These are phyloP conservation scores for Eimeria necatrix DNA, from an alignment of 169 alveolate genomes.

Conservation along the genomic window DNA sequence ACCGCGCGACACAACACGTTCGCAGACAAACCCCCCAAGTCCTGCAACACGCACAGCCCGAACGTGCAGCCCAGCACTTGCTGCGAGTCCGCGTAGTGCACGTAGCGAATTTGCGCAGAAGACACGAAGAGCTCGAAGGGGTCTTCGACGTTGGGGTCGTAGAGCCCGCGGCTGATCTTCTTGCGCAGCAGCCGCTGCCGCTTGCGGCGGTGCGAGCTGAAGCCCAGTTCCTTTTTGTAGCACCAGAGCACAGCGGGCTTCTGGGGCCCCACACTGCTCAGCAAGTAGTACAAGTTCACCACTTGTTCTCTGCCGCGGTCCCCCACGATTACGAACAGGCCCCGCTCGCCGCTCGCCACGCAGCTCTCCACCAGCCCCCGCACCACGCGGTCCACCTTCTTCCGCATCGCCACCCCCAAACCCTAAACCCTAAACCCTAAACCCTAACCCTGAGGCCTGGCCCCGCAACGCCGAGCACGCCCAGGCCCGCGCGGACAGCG, in stretches of 20 bases:
- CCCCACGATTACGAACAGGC: constrained; percentile 97
- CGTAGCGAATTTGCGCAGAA: constrained; percentile 97
- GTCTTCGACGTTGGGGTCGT: constrained; percentile 96
- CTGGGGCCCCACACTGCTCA: constrained; percentile 76
- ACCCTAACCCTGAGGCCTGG: neutral
- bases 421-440: neutral
- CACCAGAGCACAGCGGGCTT: constrained; percentile 98
- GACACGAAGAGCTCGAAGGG: constrained; percentile 98
- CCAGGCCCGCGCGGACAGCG: no score
- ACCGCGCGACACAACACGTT: constrained; percentile 99
- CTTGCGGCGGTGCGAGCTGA: constrained; percentile 97
- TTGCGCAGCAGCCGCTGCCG: constrained; percentile 97
- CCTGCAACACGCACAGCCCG: constrained; percentile 98
- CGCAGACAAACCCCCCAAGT: constrained; percentile 99
- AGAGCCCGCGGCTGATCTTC: constrained; percentile 95
- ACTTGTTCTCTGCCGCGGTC: constrained; percentile 98
- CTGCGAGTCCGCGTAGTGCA: constrained; percentile 98
- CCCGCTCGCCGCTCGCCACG: constrained; percentile 93
- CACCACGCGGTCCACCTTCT: constrained; percentile 97
- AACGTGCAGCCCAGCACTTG: constrained; percentile 97
- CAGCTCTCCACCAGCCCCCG: constrained; percentile 96
- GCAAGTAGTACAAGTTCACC: constrained; percentile 92
- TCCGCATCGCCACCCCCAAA: constrained; percentile 89
- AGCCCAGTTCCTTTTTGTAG: constrained; percentile 98
- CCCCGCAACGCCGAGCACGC: no score